Evolutionary conservation across 2,329 filamentous ascomycete genomes (phyloP).

Genomic region (Diplodia scrobiculata): DNA sequence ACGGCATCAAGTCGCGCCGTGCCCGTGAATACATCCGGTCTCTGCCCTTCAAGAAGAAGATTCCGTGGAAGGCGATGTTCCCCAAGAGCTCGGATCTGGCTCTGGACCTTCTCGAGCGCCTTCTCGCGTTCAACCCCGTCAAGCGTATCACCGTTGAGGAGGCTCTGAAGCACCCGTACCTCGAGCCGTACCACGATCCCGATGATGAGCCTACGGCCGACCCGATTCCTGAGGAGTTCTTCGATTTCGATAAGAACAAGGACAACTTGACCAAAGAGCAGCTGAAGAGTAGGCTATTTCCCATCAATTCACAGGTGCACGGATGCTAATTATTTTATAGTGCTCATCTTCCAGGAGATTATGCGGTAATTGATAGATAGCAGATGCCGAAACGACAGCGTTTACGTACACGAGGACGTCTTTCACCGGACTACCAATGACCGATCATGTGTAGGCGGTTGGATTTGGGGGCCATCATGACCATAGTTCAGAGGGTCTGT

Average conservation of each 20-base stretch:
- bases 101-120: constrained; percentile 89
- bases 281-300: constrained; percentile 69
- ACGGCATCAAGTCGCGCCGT: constrained; percentile 97
- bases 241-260: constrained; percentile 99
- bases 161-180: constrained; percentile 93
- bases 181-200: constrained; percentile 98
- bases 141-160: constrained; percentile 99
- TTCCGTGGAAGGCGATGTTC: constrained; percentile 94
- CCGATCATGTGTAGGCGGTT: constrained; percentile 6
- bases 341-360: constrained; percentile 95
- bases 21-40: constrained; percentile 98
- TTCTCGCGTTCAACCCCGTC: constrained; percentile 95
- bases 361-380: constrained; percentile 61
- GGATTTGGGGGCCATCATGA: constrained; percentile 20
- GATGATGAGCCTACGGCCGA: constrained; percentile 97
- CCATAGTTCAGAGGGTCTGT: constrained; percentile 9
- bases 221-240: constrained; percentile 97
- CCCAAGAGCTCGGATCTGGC: constrained; percentile 98
- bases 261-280: constrained; percentile 98
- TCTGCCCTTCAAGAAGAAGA: constrained; percentile 99
- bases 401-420: constrained; percentile 24
- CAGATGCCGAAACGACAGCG: constrained; percentile 2
- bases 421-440: constrained; percentile 13
- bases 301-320: constrained; percentile 1
- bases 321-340: constrained; percentile 45